Base-by-base conservation (phyloP, 2,329 filamentous ascomycete genomes). In the Stagonosporopsis rhizophila region DNA sequence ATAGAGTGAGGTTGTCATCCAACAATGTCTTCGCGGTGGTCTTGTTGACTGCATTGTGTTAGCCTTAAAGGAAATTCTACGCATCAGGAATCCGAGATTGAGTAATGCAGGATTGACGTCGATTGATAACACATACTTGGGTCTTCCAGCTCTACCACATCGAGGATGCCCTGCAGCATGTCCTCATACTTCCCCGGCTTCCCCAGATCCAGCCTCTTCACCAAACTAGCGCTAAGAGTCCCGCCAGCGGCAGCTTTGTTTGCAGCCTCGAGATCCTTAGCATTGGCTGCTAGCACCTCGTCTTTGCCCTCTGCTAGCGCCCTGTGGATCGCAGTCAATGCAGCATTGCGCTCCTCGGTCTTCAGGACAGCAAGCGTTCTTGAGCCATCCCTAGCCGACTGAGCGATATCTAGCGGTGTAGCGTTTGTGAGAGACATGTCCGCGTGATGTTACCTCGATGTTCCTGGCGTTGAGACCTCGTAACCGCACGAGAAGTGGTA, bases 111-210 rank as follows among this genome's bases (percentile, higher is more conserved):
- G 6, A 5, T 30, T 7, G 4, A 9, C n/a, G 14, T 34, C 22
- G n/a, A 20, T 20, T 35, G 14, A 44, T 22, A n/a, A 14, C 15
- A 81, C 85, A 69, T 82, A 95, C 91, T 85, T 64, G 95, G 95
- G 79, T 99, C 95, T 44, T 90, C 85, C 25, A 99, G 83, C 46
- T 86, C 84, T 64, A 89, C 85, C 59, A 99, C 95, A 77, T 96
- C 92, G 58, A 96, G 78, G 59, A 99, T 96, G 23, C 95, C 95
- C 79, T 93, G 89, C 62, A 99, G 83, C 95, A 99, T 98, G 72
- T 98, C 95, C 71, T 97, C 93, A 82, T 89, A 99, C 80, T 98
- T 98, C 56, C 94, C 94, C 72, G 87, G 86, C 75, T 90, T 89
- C 44, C 87, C 87, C 44, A 99, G 81, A 76, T 99, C 94, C 59